Conservation (phyloP, 2,329 filamentous ascomycete species). For the Xylaria sp. region DNA sequence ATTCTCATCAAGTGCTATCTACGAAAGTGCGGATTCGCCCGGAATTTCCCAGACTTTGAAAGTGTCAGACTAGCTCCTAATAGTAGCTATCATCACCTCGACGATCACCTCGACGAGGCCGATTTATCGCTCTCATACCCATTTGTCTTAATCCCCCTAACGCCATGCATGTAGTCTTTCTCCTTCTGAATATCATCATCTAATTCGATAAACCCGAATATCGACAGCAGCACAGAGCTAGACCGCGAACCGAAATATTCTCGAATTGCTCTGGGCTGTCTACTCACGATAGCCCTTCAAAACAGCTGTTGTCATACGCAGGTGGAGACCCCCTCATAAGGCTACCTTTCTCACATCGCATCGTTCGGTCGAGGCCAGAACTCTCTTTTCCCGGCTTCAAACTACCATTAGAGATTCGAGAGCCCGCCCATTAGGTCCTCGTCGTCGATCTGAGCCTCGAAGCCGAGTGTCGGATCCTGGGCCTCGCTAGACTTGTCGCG, state of each 20-base stretch:
- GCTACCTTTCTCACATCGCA: too few species aligned
- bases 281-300: background rate
- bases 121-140: background rate
- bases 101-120: background rate
- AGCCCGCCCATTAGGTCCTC: slow-evolving; percentile 69
- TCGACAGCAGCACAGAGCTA: background rate
- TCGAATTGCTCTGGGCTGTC: background rate
- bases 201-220: background rate
- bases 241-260: background rate
- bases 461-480: slow-evolving; percentile 51
- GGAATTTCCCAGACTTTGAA: too few species aligned
- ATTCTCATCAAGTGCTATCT: background rate
- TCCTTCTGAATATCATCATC: slow-evolving; percentile 7
- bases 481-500: slow-evolving; percentile 56
- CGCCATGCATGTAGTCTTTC: slow-evolving; percentile 22
- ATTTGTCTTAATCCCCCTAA: background rate
- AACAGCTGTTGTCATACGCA: too few species aligned
- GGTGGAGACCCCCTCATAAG: too few species aligned
- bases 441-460: slow-evolving; percentile 65
- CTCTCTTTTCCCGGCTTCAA: background rate
- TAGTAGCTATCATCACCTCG: background rate
- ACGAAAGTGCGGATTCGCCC: background rate
- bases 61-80: too few species aligned
- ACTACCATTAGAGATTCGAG: slow-evolving; percentile 29
- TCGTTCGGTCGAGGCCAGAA: background rate